phyloP scores from a whole-genome alignment of 2,329 filamentous ascomycete species.

The Talaromyces sp. region DNA sequence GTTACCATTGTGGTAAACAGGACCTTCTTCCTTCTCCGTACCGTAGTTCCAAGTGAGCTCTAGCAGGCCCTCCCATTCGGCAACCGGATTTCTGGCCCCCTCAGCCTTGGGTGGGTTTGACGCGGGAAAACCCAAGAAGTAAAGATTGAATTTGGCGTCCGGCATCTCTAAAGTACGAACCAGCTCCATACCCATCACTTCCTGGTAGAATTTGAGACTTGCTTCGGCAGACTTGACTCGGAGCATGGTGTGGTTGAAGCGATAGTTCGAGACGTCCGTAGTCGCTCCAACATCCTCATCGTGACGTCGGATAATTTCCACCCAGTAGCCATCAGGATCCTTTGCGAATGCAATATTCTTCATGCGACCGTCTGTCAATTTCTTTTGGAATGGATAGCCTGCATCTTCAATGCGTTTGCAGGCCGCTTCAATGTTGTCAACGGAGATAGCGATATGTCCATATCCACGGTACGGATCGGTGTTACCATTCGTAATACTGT shows the following conservation, averaged over 20 bases:
- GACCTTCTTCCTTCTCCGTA: slow-evolving; percentile 68
- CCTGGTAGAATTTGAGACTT: slow-evolving; percentile 74
- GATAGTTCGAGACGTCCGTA: slow-evolving; percentile 71
- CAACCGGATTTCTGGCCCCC: slow-evolving; percentile 51
- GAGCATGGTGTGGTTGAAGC: slow-evolving; percentile 68
- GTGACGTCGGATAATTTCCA: slow-evolving; percentile 58
- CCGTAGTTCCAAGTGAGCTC: slow-evolving; percentile 83
- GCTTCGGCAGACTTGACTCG: slow-evolving; percentile 77
- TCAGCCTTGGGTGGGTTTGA: slow-evolving; percentile 50
- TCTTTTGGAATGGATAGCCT: slow-evolving; percentile 94
- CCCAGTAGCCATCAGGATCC: slow-evolving; percentile 80
- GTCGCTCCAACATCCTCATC: slow-evolving; percentile 65
- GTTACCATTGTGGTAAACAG: slow-evolving; percentile 93
- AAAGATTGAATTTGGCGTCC: slow-evolving; percentile 75
- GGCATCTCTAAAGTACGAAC: slow-evolving; percentile 66
- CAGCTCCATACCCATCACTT: slow-evolving; percentile 82
- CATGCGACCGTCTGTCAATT: slow-evolving; percentile 82
- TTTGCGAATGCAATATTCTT: slow-evolving; percentile 82
- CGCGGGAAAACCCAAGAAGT: slow-evolving; percentile 79
- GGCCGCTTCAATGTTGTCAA: slow-evolving; percentile 80
- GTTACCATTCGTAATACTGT: slow-evolving; percentile 82
- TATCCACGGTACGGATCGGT: slow-evolving; percentile 78
- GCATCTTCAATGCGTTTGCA: slow-evolving; percentile 85
- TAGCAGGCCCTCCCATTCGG: slow-evolving; percentile 73
- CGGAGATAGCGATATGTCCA: slow-evolving; percentile 78